These are phyloP conservation scores for Syncephalastrum monosporum DNA, from an alignment of 371 early-diverging fungal species.

Conservation along the genomic window DNA sequence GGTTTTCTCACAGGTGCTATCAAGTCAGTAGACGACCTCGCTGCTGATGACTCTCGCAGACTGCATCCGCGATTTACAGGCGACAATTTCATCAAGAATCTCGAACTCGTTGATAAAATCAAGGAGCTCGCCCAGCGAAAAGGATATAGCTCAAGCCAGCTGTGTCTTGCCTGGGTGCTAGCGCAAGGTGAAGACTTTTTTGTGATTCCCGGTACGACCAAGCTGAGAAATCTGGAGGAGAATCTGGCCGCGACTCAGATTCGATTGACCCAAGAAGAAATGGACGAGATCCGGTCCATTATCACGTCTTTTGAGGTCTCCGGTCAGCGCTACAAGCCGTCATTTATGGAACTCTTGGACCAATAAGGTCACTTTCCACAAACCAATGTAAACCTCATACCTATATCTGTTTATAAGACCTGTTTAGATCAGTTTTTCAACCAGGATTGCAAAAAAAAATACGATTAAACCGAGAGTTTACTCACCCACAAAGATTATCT, in stretches of 20 bases:
- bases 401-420: too few relatives aligned
- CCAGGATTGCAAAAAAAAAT: too few relatives aligned
- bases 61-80: conserved; percentile 46
- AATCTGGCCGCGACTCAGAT: conserved; percentile 41
- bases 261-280: conserved; percentile 41
- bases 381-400: too few relatives aligned
- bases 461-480: too few relatives aligned
- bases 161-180: conserved; percentile 62
- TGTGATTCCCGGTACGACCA: conserved; percentile 57
- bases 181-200: conserved; percentile 40
- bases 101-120: conserved; percentile 53
- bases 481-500: too few relatives aligned
- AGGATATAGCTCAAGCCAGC: conserved; percentile 38
- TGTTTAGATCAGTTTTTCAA: too few relatives aligned
- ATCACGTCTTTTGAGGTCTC: conserved; percentile 14
- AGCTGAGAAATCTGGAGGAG: conserved; percentile 51
- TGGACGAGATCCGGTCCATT: conserved; percentile 36
- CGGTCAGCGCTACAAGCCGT: neutral
- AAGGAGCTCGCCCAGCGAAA: conserved; percentile 44
- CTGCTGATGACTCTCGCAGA: conserved; percentile 45
- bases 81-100: conserved; percentile 52
- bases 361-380: too few relatives aligned
- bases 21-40: conserved; percentile 45
- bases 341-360: conserved; percentile 6
- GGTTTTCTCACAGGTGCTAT: conserved; percentile 58